phyloP scores from a whole-genome alignment of 106 monocot genomes.

The Allium sativum region DNA sequence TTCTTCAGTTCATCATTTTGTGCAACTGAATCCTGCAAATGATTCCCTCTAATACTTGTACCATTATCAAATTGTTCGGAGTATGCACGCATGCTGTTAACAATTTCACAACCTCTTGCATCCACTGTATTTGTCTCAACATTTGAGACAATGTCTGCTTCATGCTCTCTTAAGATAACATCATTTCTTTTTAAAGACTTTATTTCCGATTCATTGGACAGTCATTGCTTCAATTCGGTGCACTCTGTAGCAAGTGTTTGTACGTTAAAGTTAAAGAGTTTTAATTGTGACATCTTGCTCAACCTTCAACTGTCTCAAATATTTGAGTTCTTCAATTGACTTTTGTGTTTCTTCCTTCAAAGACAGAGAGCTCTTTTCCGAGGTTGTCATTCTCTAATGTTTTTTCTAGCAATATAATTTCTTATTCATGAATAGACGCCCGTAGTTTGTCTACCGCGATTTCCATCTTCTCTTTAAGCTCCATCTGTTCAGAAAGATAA shows the following conservation, averaged over 20 bases:
- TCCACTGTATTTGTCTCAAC: conserved; percentile 24
- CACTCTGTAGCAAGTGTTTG: conserved; percentile 20
- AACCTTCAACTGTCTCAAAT: conserved; percentile 16
- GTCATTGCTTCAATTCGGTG: conserved; percentile 28
- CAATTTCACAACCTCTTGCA: conserved; percentile 6
- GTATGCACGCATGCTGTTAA: background rate
- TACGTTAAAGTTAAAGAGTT: conserved; percentile 30
- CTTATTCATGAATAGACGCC: conserved; percentile 13
- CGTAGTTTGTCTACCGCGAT: conserved; percentile 26
- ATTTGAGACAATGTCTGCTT: conserved; percentile 17
- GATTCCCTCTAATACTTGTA: too few relatives aligned
- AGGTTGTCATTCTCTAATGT: conserved; percentile 25
- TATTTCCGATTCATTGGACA: conserved; percentile 38
- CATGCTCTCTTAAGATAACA: conserved; percentile 15
- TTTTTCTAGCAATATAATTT: conserved; percentile 22
- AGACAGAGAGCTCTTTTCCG: conserved; percentile 18
- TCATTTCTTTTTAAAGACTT: conserved; percentile 35
- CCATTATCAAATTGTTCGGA: conserved; percentile 4
- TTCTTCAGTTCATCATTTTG: too few relatives aligned
- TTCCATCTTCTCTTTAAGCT: conserved; percentile 20
- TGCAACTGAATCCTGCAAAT: too few relatives aligned
- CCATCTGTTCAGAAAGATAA: conserved; percentile 26
- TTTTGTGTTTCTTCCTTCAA: conserved; percentile 29
- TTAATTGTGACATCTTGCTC: conserved; percentile 35
- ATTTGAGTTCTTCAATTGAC: conserved; percentile 26